Base-by-base conservation (phyloP, 78 protist genomes). In the Speleostelium caveatum region DNA sequence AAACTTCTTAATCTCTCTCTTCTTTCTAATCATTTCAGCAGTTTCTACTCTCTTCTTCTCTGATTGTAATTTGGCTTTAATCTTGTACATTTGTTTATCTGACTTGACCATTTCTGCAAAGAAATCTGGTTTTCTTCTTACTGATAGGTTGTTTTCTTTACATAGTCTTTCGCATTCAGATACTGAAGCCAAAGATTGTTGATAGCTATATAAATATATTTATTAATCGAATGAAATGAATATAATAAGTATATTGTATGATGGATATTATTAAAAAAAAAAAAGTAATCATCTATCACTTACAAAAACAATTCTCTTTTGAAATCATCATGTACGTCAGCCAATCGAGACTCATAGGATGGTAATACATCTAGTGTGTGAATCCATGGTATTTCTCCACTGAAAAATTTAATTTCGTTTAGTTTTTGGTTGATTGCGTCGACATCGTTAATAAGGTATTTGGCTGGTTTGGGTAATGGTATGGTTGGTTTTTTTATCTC, bases 81-180 rank as follows among this genome's bases (percentile, higher is more conserved):
- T 87, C 94, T 80, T 87, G 32, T 14, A 19, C 98, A 97, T 97
- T 78, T 97, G 98, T 45, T 63, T 61, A 86, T 97, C 98, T 21
- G 96, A 61, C 86, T 97, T 97, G 55, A 96, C 63, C 98, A 97
- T 97, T 74, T 97, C 98, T 21, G 98, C 98, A 94, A 77, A 97
- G 77, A 86, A 97, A 87, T 97, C 98, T 83, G 91, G 91, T 60
- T 83, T 83, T 71, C 77, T 91, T 42, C 79, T 53, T 3, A 73
- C 72, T 35, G 71, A 49, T 32, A 73, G 56, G 16, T 66, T 55
- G 39, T 72, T 0, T n/a, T 73, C 63, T 33, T 55, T 71, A 56
- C 94, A 73, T 49, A 73, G 39, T 38, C 24, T 71, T 62, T 75
- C 86, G 51, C 87, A 75, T 36, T 75, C 80, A 14, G 49, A 32